Base-by-base conservation (phyloP, 2,329 filamentous ascomycete genomes). In the Penicillium polonicum region DNA sequence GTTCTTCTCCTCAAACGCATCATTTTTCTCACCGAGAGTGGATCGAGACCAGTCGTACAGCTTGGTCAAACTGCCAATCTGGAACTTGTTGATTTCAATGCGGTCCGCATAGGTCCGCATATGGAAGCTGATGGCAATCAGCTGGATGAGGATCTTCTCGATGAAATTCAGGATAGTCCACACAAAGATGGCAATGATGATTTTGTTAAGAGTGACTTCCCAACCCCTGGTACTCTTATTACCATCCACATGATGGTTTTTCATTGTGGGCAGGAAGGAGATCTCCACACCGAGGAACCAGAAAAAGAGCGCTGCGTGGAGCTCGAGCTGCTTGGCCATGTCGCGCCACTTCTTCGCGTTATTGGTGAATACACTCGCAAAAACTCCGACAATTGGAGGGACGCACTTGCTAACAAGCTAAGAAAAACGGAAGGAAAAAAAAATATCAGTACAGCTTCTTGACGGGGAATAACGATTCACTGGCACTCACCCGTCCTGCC, bases 81-180 rank as follows among this genome's bases (percentile, higher is more conserved):
- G 90, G 62, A 92, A 91, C 72, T 96, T 96, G 80, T 96, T 96
- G 73, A 93, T 83, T 60, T 94, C 91, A 67, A 97, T 97, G 17
- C 93, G 83, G 66, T 93, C 91, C 25, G 90, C 87, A 69, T 97
- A 97, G 0, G 93, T 97, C 44, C 93, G 85, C 57, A 90, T 81
- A 72, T 97, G 93, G 75, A 97, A 97, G 60, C 89, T 92, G 57
- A 92, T 92, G 33, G 93, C 92, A 65, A 97, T 96, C 76, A 96
- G 88, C 70, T 97, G 92, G 55, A 97, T 96, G 65, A 96, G 84
- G 59, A 97, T 89, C 79, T 97, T 97, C 74, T 97, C 92, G 52
- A 88, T 81, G 59, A 94, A 88, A 74, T 97, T 97, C 60, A 97
- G 79, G 3, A 86, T 80, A 0, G 87, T 84, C 60, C 90, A 84